Evolutionary conservation across 768 basidiomycete genomes (phyloP).

Genomic region (Dendrothele bispora): DNA sequence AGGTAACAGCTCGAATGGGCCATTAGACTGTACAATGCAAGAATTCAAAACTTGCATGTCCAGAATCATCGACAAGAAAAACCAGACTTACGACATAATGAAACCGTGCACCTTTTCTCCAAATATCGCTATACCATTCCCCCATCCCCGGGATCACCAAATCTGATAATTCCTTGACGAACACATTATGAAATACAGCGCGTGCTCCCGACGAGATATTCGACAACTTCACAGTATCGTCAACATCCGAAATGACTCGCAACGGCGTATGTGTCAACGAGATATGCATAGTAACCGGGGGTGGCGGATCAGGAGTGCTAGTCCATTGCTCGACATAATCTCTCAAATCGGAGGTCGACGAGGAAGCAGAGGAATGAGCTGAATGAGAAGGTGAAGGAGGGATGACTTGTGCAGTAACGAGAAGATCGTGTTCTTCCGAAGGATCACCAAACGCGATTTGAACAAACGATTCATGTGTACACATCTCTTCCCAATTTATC

Average conservation of each 20-base stretch:
- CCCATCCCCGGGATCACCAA: constrained; percentile 81
- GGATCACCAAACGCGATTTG: constrained; percentile 59
- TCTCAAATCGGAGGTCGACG: constrained; percentile 8
- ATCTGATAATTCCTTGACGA: constrained; percentile 82
- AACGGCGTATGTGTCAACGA: constrained; percentile 63
- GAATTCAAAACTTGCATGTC: not conserved
- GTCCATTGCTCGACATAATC: not conserved
- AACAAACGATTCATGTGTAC: constrained; percentile 55
- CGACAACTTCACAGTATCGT: constrained; percentile 87
- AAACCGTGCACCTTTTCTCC: constrained; percentile 70
- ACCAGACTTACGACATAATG: constrained; percentile 78
- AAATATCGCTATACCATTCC: constrained; percentile 73
- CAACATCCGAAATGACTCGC: constrained; percentile 89
- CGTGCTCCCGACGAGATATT: constrained; percentile 79
- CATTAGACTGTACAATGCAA: constrained; percentile 66
- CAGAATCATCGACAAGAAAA: not conserved
- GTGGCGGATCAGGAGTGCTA: not conserved
- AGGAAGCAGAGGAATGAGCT: constrained; percentile 4
- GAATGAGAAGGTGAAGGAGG: constrained; percentile 32
- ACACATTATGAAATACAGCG: constrained; percentile 86
- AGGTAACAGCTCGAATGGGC: constrained; percentile 82
- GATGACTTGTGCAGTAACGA: constrained; percentile 53
- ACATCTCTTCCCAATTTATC: constrained; percentile 70
- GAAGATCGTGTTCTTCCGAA: constrained; percentile 52
- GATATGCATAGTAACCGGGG: constrained; percentile 29